These are phyloP conservation scores for Globisporangium cylindrosporum DNA, from an alignment of 352 stramenopile genomes.

Conservation along the genomic window DNA sequence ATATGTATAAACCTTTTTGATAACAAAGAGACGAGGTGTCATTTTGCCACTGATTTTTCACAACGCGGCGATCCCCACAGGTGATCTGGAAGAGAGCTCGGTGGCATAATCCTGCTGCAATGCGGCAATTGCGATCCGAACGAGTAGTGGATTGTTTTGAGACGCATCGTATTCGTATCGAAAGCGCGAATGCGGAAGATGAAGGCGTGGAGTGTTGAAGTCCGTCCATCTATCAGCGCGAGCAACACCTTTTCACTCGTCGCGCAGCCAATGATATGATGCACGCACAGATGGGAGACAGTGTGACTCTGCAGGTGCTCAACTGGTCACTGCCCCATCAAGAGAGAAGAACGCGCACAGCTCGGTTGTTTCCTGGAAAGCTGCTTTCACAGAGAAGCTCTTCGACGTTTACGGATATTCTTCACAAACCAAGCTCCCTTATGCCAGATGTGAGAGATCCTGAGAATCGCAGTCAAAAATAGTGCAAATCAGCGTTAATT, in stretches of 20 bases:
- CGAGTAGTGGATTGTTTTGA: neutral
- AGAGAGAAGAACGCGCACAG: neutral
- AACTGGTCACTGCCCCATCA: neutral
- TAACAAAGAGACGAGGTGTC: neutral
- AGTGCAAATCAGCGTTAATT: neutral
- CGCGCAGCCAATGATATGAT: neutral
- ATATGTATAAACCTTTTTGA: neutral
- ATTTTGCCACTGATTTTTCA: neutral
- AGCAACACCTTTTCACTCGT: neutral
- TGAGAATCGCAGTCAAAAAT: neutral
- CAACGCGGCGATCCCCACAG: constrained; percentile 5
- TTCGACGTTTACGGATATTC: no score
- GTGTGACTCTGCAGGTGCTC: neutral
- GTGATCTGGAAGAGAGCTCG: neutral
- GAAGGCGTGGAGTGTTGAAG: neutral
- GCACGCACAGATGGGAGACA: neutral
- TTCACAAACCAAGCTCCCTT: no score
- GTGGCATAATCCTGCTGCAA: neutral
- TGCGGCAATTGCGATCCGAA: neutral
- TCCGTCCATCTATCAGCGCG: neutral
- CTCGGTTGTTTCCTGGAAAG: neutral
- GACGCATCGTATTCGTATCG: neutral
- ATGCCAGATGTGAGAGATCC: no score
- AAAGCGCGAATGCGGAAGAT: neutral
- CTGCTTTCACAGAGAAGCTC: neutral